These are phyloP conservation scores for Rhizomucor miehei DNA, from an alignment of 371 early-diverging fungal species.

Conservation along the genomic window DNA sequence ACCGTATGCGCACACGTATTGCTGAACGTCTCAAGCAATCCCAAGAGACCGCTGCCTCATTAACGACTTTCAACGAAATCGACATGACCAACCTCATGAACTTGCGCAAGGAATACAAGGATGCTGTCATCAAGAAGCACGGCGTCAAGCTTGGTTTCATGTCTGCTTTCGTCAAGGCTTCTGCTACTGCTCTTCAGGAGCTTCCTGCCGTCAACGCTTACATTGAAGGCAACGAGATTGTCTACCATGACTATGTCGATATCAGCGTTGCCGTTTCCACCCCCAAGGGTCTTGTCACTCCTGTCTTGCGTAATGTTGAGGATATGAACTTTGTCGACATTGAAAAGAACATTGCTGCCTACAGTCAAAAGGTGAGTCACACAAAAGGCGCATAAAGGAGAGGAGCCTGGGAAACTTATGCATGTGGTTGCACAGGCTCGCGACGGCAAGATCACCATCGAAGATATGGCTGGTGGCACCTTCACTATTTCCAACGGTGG, in stretches of 20 bases:
- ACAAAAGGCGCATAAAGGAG: slow-evolving; percentile 6
- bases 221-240: slow-evolving; percentile 84
- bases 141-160: slow-evolving; percentile 97
- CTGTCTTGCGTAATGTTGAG: slow-evolving; percentile 92
- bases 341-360: slow-evolving; percentile 87
- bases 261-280: slow-evolving; percentile 97
- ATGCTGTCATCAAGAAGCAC: slow-evolving; percentile 90
- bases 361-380: slow-evolving; percentile 71
- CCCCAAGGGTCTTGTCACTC: slow-evolving; percentile 97
- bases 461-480: slow-evolving; percentile 97
- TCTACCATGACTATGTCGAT: slow-evolving; percentile 94
- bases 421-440: slow-evolving; percentile 64
- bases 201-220: slow-evolving; percentile 93
- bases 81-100: slow-evolving; percentile 94
- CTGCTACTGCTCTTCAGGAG: slow-evolving; percentile 77
- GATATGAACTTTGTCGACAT: slow-evolving; percentile 82
- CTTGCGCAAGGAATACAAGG: slow-evolving; percentile 91
- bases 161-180: slow-evolving; percentile 95
- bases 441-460: slow-evolving; percentile 92
- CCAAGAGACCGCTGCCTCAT: slow-evolving; percentile 93
- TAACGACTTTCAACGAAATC: slow-evolving; percentile 98
- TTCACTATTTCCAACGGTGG: slow-evolving; percentile 99
- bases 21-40: slow-evolving; percentile 95
- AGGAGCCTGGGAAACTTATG: slow-evolving; percentile 1
- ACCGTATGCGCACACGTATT: slow-evolving; percentile 94